These are phyloP conservation scores for Arthrobotrys iridis DNA, from an alignment of 2,329 filamentous ascomycete genomes.

Conservation along the genomic window DNA sequence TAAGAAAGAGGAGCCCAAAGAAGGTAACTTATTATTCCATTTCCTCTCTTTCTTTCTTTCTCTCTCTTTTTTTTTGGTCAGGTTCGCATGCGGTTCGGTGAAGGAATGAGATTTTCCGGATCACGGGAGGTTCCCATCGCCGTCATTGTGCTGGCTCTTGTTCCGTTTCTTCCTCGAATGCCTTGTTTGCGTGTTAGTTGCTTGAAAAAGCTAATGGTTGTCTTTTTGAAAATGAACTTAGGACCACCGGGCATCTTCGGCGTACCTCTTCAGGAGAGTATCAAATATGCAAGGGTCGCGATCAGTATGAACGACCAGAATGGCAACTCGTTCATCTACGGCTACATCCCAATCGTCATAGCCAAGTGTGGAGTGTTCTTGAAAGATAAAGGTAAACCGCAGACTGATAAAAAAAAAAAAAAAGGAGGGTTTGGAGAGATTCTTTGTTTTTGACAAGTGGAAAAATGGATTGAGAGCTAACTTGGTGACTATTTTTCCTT, in stretches of 20 bases:
- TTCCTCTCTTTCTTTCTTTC: constrained; percentile 13
- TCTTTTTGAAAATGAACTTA: constrained; percentile 3
- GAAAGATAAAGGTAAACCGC: constrained; percentile 95
- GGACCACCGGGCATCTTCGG: constrained; percentile 83
- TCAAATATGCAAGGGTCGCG: constrained; percentile 96
- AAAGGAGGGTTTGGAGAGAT: constrained; percentile 28
- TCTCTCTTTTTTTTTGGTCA: constrained; percentile 3
- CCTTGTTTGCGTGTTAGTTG: constrained; percentile 7
- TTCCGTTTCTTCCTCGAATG: constrained; percentile 18
- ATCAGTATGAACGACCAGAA: constrained; percentile 94
- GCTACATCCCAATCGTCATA: constrained; percentile 97
- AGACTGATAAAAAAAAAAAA: constrained; percentile 20
- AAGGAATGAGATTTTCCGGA: not conserved
- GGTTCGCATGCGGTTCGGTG: too few relatives aligned
- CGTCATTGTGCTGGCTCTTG: constrained; percentile 27
- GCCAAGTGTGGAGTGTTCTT: constrained; percentile 97
- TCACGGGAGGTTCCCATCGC: not conserved
- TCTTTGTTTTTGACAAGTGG: too few relatives aligned
- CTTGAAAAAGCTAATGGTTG: not conserved
- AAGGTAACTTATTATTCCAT: constrained; percentile 37
- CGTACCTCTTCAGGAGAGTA: constrained; percentile 89
- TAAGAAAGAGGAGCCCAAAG: constrained; percentile 68
- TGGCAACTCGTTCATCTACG: constrained; percentile 96
- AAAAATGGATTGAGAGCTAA: constrained; percentile 54
- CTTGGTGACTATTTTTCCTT: constrained; percentile 59